Evolutionary conservation across 202 grass and related monocot species (phyloP), one percentile per base, ranked within the genome.

Genomic region (Musa balbisiana): DNA sequence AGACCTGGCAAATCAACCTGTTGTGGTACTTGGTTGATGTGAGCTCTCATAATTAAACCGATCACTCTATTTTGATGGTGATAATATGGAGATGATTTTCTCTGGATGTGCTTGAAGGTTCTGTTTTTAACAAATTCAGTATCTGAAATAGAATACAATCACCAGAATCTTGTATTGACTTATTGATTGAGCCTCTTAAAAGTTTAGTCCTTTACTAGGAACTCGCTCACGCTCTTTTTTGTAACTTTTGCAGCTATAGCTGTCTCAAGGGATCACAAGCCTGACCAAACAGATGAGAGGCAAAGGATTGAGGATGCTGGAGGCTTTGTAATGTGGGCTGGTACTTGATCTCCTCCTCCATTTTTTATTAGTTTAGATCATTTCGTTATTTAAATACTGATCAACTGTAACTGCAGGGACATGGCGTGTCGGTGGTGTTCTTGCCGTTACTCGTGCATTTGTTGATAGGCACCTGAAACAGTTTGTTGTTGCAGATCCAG

Each of bases 241-340:
- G 65, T 51, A 53, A 54, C 21, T 10, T 20, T 2, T 87, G 68
- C 82, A 99, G 95, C 95, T 9, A 89, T 99, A 88, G 89, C 95
- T 15, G 95, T 95, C 84, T 99, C 95, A 29, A 89, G 85, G 72
- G 95, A 99, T 82, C 95, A 99, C 85, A 99, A 95, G 53, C 95
- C 95, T 71, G 91, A 95, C 71, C 95, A 94, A 80, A 77, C 91
- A 72, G 95, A 99, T 73, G 95, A 99, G 82, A 88, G 88, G 64
- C 89, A 99, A 52, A 84, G 95, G 80, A 99, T 99, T 73, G 95
- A 95, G 80, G 83, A 99, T 15, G 95, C 95, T 54, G 95, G 95
- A 69, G 95, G 95, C 68, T 99, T 99, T 80, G 91, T 99, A 51
- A 99, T 99, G 95, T 99, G 95, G 95, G 95, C 95, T 85, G 95